Percentiles rank a stretch among this genome's conserved stretches.
phyloP scores from a whole-genome alignment of 2,329 filamentous ascomycete species.

The Lecanicillium sp. region DNA sequence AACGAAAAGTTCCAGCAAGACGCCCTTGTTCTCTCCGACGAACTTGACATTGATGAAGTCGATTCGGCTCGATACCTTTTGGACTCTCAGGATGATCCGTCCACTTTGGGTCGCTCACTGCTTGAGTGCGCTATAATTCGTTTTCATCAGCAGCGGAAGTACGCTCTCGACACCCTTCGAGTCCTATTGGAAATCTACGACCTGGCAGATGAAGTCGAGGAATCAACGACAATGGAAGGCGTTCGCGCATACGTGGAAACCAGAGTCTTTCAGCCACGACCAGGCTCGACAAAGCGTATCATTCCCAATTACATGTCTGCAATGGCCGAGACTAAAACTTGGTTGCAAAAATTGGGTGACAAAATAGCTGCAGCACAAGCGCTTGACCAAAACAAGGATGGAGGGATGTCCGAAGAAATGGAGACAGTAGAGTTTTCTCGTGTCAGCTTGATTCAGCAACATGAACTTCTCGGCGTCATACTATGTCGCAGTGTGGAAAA shows the following conservation, averaged over 20 bases:
- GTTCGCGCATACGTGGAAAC: slow-evolving; percentile 26
- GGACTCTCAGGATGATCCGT: slow-evolving; percentile 60
- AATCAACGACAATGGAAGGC: slow-evolving; percentile 20
- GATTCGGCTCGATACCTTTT: slow-evolving; percentile 72
- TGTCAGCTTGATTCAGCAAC: slow-evolving; percentile 74
- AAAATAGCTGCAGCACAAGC: slow-evolving; percentile 67
- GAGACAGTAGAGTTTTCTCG: slow-evolving; percentile 77
- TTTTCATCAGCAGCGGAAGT: slow-evolving; percentile 80
- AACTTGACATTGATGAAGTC: slow-evolving; percentile 82
- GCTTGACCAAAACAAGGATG: slow-evolving; percentile 54
- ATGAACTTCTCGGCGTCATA: slow-evolving; percentile 80
- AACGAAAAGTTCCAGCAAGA: slow-evolving; percentile 85
- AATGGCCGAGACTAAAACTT: slow-evolving; percentile 69
- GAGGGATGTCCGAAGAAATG: slow-evolving; percentile 49
- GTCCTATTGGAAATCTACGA: slow-evolving; percentile 63
- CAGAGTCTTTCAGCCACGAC: slow-evolving; percentile 21
- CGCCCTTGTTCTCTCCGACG: slow-evolving; percentile 73
- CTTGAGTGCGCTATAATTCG: slow-evolving; percentile 74
- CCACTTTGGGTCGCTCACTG: slow-evolving; percentile 61
- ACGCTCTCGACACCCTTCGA: slow-evolving; percentile 74
- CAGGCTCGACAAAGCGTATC: slow-evolving; percentile 47
- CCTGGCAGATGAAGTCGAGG: slow-evolving; percentile 44
- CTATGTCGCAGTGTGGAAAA: slow-evolving; percentile 71
- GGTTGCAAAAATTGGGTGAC: slow-evolving; percentile 69
- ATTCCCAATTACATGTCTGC: slow-evolving; percentile 66